Percentiles rank a stretch among this genome's conserved stretches.
phyloP scores from a whole-genome alignment of 306 rosid species.

The Fragaria nilgerrensis region DNA sequence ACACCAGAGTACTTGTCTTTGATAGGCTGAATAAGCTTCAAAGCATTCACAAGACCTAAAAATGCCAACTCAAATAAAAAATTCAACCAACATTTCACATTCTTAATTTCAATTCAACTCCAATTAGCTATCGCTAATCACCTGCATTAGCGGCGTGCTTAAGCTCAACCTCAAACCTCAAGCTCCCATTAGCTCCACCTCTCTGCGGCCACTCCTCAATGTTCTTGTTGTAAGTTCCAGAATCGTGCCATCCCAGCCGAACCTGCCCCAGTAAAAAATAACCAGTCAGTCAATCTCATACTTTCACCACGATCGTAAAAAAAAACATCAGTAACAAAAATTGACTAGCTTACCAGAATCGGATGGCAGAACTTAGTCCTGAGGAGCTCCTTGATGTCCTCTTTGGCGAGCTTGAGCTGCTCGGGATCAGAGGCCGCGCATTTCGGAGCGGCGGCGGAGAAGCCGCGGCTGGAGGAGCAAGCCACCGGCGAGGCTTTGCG shows the following conservation, averaged over 20 bases:
- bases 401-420: conserved; percentile 75
- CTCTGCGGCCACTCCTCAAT: conserved; percentile 92
- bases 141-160: conserved; percentile 97
- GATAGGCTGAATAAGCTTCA: conserved; percentile 94
- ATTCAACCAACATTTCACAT: conserved; percentile 4
- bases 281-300: no score
- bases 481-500: conserved; percentile 20
- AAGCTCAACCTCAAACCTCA: conserved; percentile 85
- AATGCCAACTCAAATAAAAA: conserved; percentile 24
- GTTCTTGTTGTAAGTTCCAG: conserved; percentile 90
- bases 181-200: conserved; percentile 96
- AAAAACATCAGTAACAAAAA: not conserved
- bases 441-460: conserved; percentile 47
- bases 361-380: conserved; percentile 80
- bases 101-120: not conserved
- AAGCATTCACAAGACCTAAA: conserved; percentile 85
- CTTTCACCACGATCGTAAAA: not conserved
- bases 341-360: conserved; percentile 45
- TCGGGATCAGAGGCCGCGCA: conserved; percentile 71
- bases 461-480: conserved; percentile 47
- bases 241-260: conserved; percentile 98
- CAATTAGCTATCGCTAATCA: conserved; percentile 20
- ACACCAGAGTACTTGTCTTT: conserved; percentile 84
- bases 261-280: conserved; percentile 43
- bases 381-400: conserved; percentile 81